Evolutionary conservation across 805 yeast genomes (phyloP), one percentile per base, ranked within the genome.

Genomic region (Candida nemodendra): DNA sequence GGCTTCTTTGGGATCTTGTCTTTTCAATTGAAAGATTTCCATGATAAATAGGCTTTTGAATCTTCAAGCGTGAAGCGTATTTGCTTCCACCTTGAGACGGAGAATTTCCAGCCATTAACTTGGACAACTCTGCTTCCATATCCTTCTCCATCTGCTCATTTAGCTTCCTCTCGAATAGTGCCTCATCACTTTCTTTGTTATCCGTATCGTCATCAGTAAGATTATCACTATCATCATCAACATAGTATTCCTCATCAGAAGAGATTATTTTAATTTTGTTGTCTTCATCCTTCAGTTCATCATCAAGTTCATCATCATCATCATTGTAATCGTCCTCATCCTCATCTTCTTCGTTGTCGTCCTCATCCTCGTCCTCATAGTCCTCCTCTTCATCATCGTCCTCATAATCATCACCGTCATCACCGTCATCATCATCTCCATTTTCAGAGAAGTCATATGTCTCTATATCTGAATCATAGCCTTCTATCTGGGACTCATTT

Each of bases 51-150:
- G n/a, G n/a, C n/a, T n/a, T n/a, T n/a, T n/a, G n/a, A 13, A 22
- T 36, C 25, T 27, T 18, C 7, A 36, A 6, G 13, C 18, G 30
- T 27, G 36, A 25, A 52, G 44, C 3, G 69, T 60, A 44, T 54
- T 53, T 34, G 28, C 26, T 32, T 23, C 13, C 11, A 4, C 55
- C 57, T 27, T 66, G 43, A 32, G 41, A 47, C 6, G 58, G 40
- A 6, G 42, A 37, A 33, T 51, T 60, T 15, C 76, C 80, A n/a
- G 62, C 50, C 42, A 80, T 64, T 51, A 82, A 57, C 35, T 59
- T 64, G 40, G 72, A 73, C 42, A 78, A 75, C 48, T 81, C 84
- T 34, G 61, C 68, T 26, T 81, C 87, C 33, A 84, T 45, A 9
- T 51, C 56, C 7, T 48, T 51, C 5, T 50, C 59, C 14, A 51